A percentile compares a stretch with the other conserved stretches of the same genome.
Conservation (phyloP, 2,329 filamentous ascomycete species). For the Neonectria punicea region DNA sequence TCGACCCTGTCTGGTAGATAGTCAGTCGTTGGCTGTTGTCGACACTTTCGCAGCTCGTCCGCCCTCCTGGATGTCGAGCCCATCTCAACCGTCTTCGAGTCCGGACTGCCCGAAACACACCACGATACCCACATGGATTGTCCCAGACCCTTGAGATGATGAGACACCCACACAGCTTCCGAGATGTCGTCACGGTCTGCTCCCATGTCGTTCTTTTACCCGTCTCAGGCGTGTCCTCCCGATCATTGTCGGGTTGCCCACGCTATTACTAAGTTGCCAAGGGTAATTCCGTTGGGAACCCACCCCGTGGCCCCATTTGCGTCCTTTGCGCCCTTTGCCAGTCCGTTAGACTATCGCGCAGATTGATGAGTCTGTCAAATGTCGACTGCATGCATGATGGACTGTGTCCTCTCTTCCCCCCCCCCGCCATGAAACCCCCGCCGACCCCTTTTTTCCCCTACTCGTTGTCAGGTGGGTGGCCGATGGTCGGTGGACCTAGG, state of each 20-base stretch:
- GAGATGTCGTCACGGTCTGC: background rate
- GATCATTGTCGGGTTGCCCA: background rate
- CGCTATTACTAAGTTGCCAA: background rate
- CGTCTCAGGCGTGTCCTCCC: background rate
- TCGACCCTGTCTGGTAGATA: slow-evolving; percentile 3
- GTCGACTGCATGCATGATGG: background rate
- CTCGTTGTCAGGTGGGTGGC: background rate
- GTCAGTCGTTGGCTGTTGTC: background rate
- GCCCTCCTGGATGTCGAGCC: slow-evolving; percentile 3
- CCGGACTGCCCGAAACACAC: slow-evolving; percentile 13
- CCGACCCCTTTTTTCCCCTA: background rate
- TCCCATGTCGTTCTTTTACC: too few species aligned
- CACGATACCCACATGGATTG: slow-evolving; percentile 11
- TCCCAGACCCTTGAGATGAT: background rate
- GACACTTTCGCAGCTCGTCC: slow-evolving; percentile 2
- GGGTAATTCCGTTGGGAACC: background rate
- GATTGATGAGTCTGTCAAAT: background rate
- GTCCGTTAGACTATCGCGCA: background rate
- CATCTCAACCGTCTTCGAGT: background rate
- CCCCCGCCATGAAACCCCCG: background rate
- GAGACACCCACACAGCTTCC: slow-evolving; percentile 10
- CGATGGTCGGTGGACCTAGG: too few species aligned
- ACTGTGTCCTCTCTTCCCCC: background rate
- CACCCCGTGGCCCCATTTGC: background rate
- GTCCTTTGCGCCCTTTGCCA: too few species aligned